A percentile compares a stretch with the other conserved stretches of the same genome.
Evolutionary conservation across 1,284 basidiomycete genomes (phyloP).

Genomic region (Naganishia sp.): DNA sequence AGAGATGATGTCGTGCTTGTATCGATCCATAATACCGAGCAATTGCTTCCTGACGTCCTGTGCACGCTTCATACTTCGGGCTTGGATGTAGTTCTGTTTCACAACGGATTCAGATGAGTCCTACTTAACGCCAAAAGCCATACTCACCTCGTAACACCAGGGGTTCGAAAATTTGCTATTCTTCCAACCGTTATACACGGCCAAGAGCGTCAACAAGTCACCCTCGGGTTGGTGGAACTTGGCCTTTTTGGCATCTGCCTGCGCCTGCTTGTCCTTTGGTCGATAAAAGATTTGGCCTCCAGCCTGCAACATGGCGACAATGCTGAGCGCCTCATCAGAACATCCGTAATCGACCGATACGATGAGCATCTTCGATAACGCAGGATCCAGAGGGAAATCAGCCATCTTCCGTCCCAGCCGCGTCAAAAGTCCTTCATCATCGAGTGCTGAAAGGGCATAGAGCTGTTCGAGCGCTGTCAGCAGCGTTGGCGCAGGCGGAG

Average conservation of each 20-base stretch:
- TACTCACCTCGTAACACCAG: conserved; percentile 76
- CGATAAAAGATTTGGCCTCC: conserved; percentile 97
- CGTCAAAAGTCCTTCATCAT: conserved; percentile 94
- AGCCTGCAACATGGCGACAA: conserved; percentile 91
- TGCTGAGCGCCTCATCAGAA: conserved; percentile 93
- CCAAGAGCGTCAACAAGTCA: conserved; percentile 89
- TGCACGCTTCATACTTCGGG: conserved; percentile 92
- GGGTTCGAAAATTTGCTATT: conserved; percentile 91
- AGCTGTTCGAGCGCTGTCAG: conserved; percentile 83
- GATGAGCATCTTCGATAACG: conserved; percentile 96
- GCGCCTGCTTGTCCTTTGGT: conserved; percentile 97
- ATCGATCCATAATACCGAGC: conserved; percentile 97
- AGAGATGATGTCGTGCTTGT: conserved; percentile 92
- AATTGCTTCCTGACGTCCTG: conserved; percentile 97
- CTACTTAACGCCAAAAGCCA: neutral
- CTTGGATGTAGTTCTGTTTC: conserved; percentile 86
- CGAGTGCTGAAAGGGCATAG: conserved; percentile 91
- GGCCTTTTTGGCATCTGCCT: conserved; percentile 98
- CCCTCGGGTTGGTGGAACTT: conserved; percentile 98
- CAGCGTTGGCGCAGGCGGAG: conserved; percentile 94
- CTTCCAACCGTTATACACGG: conserved; percentile 99
- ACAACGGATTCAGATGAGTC: conserved; percentile 25
- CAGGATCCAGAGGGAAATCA: conserved; percentile 97
- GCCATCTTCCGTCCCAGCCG: conserved; percentile 97
- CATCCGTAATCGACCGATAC: conserved; percentile 96